These are phyloP conservation scores for Trichoderma afroharzianum DNA, from an alignment of 2,329 filamentous ascomycete species.

Conservation along the genomic window DNA sequence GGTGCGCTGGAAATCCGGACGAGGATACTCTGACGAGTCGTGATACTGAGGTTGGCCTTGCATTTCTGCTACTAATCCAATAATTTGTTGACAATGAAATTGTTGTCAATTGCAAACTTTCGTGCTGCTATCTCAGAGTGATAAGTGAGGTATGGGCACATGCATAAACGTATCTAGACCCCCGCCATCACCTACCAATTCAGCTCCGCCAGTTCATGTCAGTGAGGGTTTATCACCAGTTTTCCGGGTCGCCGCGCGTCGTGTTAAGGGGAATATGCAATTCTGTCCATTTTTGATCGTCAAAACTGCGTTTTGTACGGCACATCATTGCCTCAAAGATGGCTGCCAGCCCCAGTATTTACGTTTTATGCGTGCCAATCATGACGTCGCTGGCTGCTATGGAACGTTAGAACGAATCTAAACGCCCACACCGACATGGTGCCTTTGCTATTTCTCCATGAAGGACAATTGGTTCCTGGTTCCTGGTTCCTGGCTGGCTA, in stretches of 20 bases:
- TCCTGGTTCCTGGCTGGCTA: not conserved
- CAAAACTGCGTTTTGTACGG: not conserved
- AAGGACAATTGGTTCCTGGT: not conserved
- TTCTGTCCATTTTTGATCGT: not conserved
- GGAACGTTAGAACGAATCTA: not conserved
- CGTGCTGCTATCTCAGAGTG: not conserved
- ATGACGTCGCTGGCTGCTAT: not conserved
- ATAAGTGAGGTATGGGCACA: not conserved
- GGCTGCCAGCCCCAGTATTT: constrained; percentile 8
- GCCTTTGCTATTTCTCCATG: not conserved
- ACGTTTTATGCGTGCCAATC: not conserved
- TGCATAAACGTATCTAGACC: not conserved
- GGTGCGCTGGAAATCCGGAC: constrained; percentile 60
- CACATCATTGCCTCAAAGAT: constrained; percentile 1
- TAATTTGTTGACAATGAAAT: not conserved
- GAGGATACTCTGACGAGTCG: constrained; percentile 46
- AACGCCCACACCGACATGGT: not conserved
- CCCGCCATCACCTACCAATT: not conserved
- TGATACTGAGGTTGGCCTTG: not conserved
- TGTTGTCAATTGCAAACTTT: not conserved
- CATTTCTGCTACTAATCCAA: not conserved
- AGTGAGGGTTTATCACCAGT: not conserved
- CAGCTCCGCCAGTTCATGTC: not conserved
- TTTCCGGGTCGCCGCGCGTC: not conserved
- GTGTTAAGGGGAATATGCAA: constrained; percentile 8